Percentiles rank a stretch among this genome's conserved stretches.
phyloP scores from a whole-genome alignment of 192 early-diverging fungal genomes.

The Dissophora ornata region DNA sequence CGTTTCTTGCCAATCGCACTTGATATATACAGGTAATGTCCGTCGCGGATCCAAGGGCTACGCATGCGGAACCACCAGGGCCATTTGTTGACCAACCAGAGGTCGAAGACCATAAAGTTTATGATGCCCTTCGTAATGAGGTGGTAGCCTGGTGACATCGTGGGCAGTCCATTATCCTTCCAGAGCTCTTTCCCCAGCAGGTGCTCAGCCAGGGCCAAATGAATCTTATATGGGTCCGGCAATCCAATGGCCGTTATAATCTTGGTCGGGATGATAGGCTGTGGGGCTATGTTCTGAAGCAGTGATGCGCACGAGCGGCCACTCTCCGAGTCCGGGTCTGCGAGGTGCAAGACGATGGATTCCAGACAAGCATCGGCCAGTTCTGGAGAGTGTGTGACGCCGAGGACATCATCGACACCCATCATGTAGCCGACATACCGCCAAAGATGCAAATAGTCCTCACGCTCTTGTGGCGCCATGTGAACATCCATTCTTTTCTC shows the following conservation, averaged over 20 bases:
- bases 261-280: background rate
- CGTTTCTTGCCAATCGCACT: conserved; percentile 9
- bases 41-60: background rate
- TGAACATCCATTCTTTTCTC: conserved; percentile 29
- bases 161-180: conserved; percentile 11
- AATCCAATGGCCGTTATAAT: background rate
- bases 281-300: background rate
- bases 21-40: background rate
- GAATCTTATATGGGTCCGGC: conserved; percentile 14
- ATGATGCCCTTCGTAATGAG: conserved; percentile 3
- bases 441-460: conserved; percentile 62
- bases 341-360: conserved; percentile 28
- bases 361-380: conserved; percentile 25
- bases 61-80: conserved; percentile 20
- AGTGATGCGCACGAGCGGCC: conserved; percentile 11
- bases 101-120: background rate
- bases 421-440: conserved; percentile 62
- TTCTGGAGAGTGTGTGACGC: background rate
- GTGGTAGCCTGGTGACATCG: background rate
- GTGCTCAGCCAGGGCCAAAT: conserved; percentile 22
- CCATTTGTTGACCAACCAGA: conserved; percentile 15
- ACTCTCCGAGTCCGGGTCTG: conserved; percentile 7
- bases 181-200: conserved; percentile 23
- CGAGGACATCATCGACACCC: conserved; percentile 53
- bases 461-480: conserved; percentile 42